A percentile compares a stretch with the other conserved stretches of the same genome.
phyloP scores from a whole-genome alignment of 768 basidiomycete genomes.

The Lactarius hengduanensis region DNA sequence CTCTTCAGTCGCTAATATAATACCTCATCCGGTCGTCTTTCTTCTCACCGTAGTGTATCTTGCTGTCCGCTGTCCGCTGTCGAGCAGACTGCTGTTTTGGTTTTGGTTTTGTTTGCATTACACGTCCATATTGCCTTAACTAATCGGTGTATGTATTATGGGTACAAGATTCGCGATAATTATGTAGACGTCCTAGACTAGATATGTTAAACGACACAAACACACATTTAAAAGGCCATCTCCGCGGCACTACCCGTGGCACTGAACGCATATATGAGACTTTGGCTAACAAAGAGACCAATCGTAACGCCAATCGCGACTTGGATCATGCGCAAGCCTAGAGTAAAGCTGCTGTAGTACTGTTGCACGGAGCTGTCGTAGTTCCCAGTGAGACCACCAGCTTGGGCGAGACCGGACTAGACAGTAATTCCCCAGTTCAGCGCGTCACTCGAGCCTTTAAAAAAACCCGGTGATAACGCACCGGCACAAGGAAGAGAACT shows the following conservation, averaged over 20 bases:
- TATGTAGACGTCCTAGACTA: slow-evolving; percentile 24
- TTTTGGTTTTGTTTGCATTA: not conserved
- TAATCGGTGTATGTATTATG: slow-evolving; percentile 25
- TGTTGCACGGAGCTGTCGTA: slow-evolving; percentile 61
- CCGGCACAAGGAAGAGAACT: slow-evolving; percentile 88
- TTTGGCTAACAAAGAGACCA: slow-evolving; percentile 79
- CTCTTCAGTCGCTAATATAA: slow-evolving; percentile 52
- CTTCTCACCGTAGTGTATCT: not conserved
- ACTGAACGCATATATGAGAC: slow-evolving; percentile 75
- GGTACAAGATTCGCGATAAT: slow-evolving; percentile 23
- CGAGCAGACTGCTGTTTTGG: not conserved
- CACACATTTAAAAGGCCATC: slow-evolving; percentile 58
- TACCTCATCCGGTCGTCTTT: not conserved
- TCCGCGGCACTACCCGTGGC: slow-evolving; percentile 68
- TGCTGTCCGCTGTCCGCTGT: slow-evolving; percentile 1
- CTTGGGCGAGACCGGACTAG: slow-evolving; percentile 74
- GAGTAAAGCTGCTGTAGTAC: slow-evolving; percentile 74
- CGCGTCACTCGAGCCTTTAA: not conserved
- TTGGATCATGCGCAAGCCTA: slow-evolving; percentile 80
- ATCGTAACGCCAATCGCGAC: slow-evolving; percentile 85
- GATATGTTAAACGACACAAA: slow-evolving; percentile 12
- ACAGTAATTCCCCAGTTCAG: slow-evolving; percentile 17
- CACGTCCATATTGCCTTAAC: slow-evolving; percentile 16
- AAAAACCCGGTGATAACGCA: slow-evolving; percentile 40
- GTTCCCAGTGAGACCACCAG: slow-evolving; percentile 63